Evolutionary conservation across 1,284 basidiomycete genomes (phyloP).

Genomic region (Uromyces viciae-fabae): DNA sequence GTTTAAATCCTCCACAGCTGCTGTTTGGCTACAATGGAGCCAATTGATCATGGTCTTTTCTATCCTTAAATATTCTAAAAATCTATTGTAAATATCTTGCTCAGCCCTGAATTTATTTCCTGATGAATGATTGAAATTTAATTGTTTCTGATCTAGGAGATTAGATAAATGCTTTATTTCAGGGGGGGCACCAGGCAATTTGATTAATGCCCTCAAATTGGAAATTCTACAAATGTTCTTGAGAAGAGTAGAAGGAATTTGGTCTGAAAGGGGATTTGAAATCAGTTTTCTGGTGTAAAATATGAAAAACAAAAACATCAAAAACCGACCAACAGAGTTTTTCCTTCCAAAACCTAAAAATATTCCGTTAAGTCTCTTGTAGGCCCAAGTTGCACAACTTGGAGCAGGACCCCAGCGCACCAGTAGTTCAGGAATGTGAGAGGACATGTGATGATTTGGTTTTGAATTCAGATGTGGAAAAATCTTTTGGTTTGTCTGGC

Average conservation of each 20-base stretch:
- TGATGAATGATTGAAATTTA: background rate
- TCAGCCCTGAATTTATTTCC: background rate
- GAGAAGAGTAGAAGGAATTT: background rate
- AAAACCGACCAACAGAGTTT: background rate
- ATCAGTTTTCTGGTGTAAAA: too few species aligned
- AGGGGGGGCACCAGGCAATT: background rate
- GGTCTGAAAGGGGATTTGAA: too few species aligned
- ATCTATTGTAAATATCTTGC: background rate
- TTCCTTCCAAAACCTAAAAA: too few species aligned
- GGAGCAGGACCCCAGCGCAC: too few species aligned
- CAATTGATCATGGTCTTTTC: background rate
- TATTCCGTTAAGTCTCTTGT: too few species aligned
- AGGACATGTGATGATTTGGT: too few species aligned
- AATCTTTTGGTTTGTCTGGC: background rate
- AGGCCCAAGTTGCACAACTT: too few species aligned
- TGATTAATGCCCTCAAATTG: background rate
- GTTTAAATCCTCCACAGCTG: too few species aligned
- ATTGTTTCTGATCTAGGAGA: background rate
- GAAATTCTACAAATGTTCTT: background rate
- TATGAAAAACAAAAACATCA: background rate
- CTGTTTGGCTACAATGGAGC: background rate
- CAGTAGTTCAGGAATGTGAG: too few species aligned
- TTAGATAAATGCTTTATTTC: background rate
- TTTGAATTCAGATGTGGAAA: background rate
- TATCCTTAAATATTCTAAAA: background rate